Percentiles rank a stretch among this genome's conserved stretches.
These are phyloP conservation scores for Pythium monospermum DNA, from an alignment of 352 stramenopile genomes.

Conservation along the genomic window DNA sequence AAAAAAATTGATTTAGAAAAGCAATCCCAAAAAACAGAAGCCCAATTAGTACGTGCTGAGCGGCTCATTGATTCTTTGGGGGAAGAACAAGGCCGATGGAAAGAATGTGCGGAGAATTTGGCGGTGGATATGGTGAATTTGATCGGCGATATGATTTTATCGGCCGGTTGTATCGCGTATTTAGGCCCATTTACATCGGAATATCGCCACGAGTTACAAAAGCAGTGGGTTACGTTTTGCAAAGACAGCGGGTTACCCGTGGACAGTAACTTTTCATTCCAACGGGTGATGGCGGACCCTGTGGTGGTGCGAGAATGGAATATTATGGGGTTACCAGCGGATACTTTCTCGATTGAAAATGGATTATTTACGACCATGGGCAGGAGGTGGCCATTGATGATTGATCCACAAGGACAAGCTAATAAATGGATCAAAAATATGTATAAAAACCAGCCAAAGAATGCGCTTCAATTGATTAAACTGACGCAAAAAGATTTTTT, in stretches of 20 bases:
- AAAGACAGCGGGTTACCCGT: slow-evolving; percentile 79
- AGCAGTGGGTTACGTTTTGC: slow-evolving; percentile 82
- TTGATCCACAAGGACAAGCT: slow-evolving; percentile 91
- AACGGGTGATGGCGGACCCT: slow-evolving; percentile 76
- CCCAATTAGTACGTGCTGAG: slow-evolving; percentile 87
- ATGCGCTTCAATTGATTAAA: slow-evolving; percentile 89
- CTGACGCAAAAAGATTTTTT: slow-evolving; percentile 91
- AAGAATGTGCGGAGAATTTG: slow-evolving; percentile 70
- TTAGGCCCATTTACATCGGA: slow-evolving; percentile 88
- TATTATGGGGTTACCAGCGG: slow-evolving; percentile 88
- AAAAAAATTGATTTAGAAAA: slow-evolving; percentile 92
- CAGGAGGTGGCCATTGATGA: slow-evolving; percentile 91
- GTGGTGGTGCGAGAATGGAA: slow-evolving; percentile 91
- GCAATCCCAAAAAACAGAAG: slow-evolving; percentile 81
- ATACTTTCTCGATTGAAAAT: slow-evolving; percentile 93
- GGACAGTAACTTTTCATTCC: slow-evolving; percentile 79
- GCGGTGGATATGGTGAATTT: slow-evolving; percentile 86
- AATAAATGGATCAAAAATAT: slow-evolving; percentile 95
- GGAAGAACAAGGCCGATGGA: slow-evolving; percentile 90
- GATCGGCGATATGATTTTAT: slow-evolving; percentile 91
- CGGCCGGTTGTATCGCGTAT: slow-evolving; percentile 90
- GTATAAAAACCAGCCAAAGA: slow-evolving; percentile 63
- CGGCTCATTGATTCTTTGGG: slow-evolving; percentile 87
- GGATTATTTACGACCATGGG: slow-evolving; percentile 89
- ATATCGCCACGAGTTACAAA: slow-evolving; percentile 77